phyloP scores from a whole-genome alignment of 2,329 filamentous ascomycete genomes.

The Penicillium sclerotigenum region DNA sequence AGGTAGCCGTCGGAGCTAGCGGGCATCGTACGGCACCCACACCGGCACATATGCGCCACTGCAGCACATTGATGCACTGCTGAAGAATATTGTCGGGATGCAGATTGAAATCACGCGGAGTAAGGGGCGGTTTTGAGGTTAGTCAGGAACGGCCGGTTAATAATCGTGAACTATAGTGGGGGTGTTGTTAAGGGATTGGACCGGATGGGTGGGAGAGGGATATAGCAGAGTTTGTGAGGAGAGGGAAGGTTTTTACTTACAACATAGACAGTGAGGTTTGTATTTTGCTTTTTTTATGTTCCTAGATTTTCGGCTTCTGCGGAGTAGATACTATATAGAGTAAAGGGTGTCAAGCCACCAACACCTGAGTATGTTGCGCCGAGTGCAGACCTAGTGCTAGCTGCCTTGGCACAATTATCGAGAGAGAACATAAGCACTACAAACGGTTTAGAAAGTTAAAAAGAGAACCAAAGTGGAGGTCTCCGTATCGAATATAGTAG shows the following conservation, averaged over 20 bases:
- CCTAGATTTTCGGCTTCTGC: too few species aligned
- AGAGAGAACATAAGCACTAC: too few species aligned
- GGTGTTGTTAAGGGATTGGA: slow-evolving; percentile 20
- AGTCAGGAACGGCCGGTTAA: slow-evolving; percentile 17
- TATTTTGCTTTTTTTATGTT: not conserved
- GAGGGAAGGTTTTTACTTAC: slow-evolving; percentile 2
- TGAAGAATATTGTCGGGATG: slow-evolving; percentile 22
- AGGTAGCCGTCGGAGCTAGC: too few species aligned
- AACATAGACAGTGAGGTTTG: not conserved
- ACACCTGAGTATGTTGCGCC: too few species aligned
- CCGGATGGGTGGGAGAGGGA: slow-evolving; percentile 3
- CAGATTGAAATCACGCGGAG: slow-evolving; percentile 18
- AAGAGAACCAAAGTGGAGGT: not conserved
- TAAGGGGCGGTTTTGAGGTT: slow-evolving; percentile 22
- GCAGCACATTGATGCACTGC: slow-evolving; percentile 16
- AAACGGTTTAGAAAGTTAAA: not conserved
- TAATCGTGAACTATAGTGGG: slow-evolving; percentile 17
- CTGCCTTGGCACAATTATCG: too few species aligned
- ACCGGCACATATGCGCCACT: slow-evolving; percentile 12
- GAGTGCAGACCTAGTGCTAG: too few species aligned
- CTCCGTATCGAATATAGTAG: slow-evolving; percentile 16
- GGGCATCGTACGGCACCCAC: not conserved
- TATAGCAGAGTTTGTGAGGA: slow-evolving; percentile 20
- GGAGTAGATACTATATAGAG: not conserved
- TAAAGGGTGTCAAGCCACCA: not conserved